Evolutionary conservation across 768 basidiomycete genomes (phyloP).

Genomic region (Agrocybe pediades): DNA sequence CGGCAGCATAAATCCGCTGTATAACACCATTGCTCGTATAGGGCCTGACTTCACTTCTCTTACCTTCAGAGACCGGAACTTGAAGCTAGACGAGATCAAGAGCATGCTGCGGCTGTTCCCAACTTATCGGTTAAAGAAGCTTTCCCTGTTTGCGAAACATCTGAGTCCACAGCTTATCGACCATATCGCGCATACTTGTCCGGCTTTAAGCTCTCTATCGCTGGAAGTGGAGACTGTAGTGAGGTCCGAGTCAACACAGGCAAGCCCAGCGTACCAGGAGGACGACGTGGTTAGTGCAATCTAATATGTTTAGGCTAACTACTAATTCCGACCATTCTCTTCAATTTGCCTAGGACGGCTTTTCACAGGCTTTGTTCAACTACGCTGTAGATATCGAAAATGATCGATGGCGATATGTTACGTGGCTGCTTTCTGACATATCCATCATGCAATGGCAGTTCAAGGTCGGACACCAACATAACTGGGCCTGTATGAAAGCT

Average conservation of each 20-base stretch:
- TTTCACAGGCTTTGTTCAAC: constrained; percentile 17
- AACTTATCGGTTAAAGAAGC: constrained; percentile 16
- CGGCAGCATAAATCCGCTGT: constrained; percentile 3
- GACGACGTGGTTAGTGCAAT: constrained; percentile 8
- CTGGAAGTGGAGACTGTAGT: constrained; percentile 20
- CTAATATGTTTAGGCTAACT: not conserved
- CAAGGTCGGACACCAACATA: constrained; percentile 20
- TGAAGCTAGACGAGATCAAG: constrained; percentile 20
- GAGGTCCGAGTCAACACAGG: constrained; percentile 7
- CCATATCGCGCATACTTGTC: constrained; percentile 21
- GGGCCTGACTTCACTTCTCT: constrained; percentile 21
- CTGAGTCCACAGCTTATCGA: constrained; percentile 25
- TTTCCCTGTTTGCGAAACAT: constrained; percentile 20
- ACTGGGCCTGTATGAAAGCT: constrained; percentile 23
- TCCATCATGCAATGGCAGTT: constrained; percentile 26
- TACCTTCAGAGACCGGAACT: constrained; percentile 18
- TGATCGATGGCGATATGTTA: constrained; percentile 20
- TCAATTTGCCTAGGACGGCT: constrained; percentile 13
- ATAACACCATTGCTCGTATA: constrained; percentile 10
- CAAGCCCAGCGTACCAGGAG: not conserved
- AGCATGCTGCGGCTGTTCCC: constrained; percentile 19
- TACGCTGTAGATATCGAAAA: constrained; percentile 20
- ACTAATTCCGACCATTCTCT: not conserved
- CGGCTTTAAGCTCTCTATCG: constrained; percentile 19
- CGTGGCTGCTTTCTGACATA: constrained; percentile 24